These are phyloP conservation scores for Nemania sp. DNA, from an alignment of 2,329 filamentous ascomycete genomes.

Conservation along the genomic window DNA sequence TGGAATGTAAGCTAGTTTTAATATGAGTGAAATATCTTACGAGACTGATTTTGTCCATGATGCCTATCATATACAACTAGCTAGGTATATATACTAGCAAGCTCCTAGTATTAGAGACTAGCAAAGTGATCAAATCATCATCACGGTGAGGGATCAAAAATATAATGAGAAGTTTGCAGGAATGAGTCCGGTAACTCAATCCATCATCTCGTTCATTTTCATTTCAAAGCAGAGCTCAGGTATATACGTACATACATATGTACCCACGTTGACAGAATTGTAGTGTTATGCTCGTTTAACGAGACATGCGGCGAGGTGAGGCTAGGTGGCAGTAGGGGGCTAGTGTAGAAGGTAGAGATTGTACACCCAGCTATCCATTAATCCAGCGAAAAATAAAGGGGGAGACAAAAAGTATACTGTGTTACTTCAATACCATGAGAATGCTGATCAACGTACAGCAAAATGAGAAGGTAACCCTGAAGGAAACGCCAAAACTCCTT, in stretches of 20 bases:
- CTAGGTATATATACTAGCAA: no score
- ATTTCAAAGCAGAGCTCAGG: constrained; percentile 9
- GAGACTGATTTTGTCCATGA: neutral
- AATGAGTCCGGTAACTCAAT: neutral
- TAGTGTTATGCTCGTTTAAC: constrained; percentile 7
- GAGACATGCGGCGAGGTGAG: constrained; percentile 5
- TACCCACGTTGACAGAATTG: constrained; percentile 13
- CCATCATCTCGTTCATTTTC: constrained; percentile 4
- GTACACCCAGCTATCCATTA: constrained; percentile 5
- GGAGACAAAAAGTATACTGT: constrained; percentile 6
- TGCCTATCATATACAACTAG: no score
- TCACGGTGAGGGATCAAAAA: neutral
- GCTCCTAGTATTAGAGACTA: neutral
- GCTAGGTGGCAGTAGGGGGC: neutral
- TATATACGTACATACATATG: constrained; percentile 30
- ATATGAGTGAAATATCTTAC: neutral
- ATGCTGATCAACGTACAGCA: neutral
- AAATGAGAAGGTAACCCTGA: neutral
- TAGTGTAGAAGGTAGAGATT: constrained; percentile 27
- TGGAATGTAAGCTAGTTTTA: neutral
- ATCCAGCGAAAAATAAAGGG: neutral
- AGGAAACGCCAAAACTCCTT: constrained; percentile 32
- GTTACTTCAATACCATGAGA: constrained; percentile 23
- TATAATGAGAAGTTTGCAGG: neutral
- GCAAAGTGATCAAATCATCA: neutral